Conservation (phyloP, 371 early-diverging fungal genomes). For the Coemansia sp. region DNA sequence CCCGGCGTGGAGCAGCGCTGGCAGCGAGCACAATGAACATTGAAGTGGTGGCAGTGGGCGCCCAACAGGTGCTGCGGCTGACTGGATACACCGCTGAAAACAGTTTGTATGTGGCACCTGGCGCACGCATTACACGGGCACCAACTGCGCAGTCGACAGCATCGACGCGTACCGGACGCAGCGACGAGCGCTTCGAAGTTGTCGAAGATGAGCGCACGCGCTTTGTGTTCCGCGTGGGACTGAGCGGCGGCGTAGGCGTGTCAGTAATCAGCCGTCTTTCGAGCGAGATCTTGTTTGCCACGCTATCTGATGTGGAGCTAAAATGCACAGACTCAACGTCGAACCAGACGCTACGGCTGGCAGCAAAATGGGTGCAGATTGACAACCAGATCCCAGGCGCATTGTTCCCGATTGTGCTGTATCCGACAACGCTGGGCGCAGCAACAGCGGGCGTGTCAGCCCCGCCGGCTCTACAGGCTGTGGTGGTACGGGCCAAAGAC, state of each 20-base stretch:
- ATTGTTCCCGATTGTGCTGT: slow-evolving; percentile 83
- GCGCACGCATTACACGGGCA: slow-evolving; percentile 17
- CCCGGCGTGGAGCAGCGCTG: slow-evolving; percentile 16
- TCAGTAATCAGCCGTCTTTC: slow-evolving; percentile 70
- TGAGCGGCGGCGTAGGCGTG: slow-evolving; percentile 84
- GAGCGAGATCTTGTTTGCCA: slow-evolving; percentile 82
- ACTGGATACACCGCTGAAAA: slow-evolving; percentile 60
- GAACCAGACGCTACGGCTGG: slow-evolving; percentile 70
- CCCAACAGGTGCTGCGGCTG: slow-evolving; percentile 75
- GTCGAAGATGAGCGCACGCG: slow-evolving; percentile 55
- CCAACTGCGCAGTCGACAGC: slow-evolving; percentile 20
- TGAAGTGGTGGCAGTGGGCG: slow-evolving; percentile 82
- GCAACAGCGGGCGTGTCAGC: slow-evolving; percentile 29
- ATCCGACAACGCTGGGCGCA: slow-evolving; percentile 74
- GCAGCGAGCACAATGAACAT: slow-evolving; percentile 60
- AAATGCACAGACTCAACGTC: slow-evolving; percentile 72
- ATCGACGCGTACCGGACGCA: slow-evolving; percentile 35
- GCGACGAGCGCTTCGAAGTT: slow-evolving; percentile 61
- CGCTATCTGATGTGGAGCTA: slow-evolving; percentile 72
- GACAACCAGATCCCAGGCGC: slow-evolving; percentile 91
- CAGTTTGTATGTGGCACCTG: slow-evolving; percentile 40
- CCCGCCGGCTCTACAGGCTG: slow-evolving; percentile 48
- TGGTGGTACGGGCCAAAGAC: slow-evolving; percentile 75
- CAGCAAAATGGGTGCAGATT: slow-evolving; percentile 88
- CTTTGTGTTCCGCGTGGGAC: slow-evolving; percentile 64